These are phyloP conservation scores for Akanthomyces dipterigenus DNA, from an alignment of 2,329 filamentous ascomycete species.

Conservation along the genomic window DNA sequence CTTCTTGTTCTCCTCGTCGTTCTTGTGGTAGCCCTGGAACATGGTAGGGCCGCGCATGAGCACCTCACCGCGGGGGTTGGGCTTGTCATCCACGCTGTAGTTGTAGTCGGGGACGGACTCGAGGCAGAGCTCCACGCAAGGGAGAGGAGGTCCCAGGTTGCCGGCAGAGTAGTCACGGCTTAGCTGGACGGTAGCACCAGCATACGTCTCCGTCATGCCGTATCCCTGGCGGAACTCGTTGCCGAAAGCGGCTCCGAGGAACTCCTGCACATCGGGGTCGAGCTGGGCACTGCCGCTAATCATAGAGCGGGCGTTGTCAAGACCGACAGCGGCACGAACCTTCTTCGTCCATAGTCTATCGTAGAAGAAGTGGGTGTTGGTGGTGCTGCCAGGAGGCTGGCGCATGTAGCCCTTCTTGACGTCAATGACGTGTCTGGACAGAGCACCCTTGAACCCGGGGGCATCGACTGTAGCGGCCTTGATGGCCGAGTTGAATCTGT, in stretches of 20 bases:
- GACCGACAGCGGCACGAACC: conserved; percentile 73
- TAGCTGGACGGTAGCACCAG: conserved; percentile 64
- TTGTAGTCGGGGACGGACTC: conserved; percentile 90
- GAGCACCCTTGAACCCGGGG: conserved; percentile 69
- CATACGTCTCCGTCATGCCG: conserved; percentile 91
- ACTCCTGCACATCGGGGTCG: conserved; percentile 81
- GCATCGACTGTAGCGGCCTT: conserved; percentile 72
- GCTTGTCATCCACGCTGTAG: conserved; percentile 82
- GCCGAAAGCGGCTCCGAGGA: conserved; percentile 77
- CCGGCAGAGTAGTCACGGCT: conserved; percentile 64
- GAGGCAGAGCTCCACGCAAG: conserved; percentile 68
- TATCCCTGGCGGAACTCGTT: conserved; percentile 82
- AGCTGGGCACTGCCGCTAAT: conserved; percentile 89
- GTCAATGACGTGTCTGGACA: conserved; percentile 73
- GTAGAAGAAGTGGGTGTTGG: conserved; percentile 70
- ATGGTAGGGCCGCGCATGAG: conserved; percentile 70
- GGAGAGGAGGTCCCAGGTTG: conserved; percentile 71
- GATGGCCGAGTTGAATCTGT: conserved; percentile 80
- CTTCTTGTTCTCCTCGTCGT: conserved; percentile 79
- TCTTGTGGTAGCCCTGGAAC: conserved; percentile 87
- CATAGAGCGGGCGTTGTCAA: conserved; percentile 67
- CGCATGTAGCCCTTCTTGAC: conserved; percentile 77
- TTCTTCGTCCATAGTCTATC: conserved; percentile 89
- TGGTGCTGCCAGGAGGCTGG: conserved; percentile 62
- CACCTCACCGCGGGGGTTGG: conserved; percentile 83